Base-by-base conservation (phyloP, 2,329 filamentous ascomycete species). In the Parastagonospora nodorum region DNA sequence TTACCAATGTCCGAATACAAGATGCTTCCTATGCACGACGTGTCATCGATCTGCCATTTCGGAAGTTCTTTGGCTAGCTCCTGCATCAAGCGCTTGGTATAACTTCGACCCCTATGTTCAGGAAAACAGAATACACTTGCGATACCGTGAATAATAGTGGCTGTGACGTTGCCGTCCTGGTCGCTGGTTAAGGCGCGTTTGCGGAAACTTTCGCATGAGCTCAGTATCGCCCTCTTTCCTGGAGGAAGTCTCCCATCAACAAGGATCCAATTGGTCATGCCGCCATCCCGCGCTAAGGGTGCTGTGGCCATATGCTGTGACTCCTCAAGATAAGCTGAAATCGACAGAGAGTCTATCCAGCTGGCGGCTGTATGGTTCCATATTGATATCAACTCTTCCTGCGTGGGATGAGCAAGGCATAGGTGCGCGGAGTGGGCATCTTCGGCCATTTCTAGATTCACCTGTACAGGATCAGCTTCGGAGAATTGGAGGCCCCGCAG, bases 1-100 rank as follows among this genome's bases (percentile, higher is more conserved):
- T 89, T 90, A 12, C 92, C 89, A 56, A 93, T 90, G 64, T 94
- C 89, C 3, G 90, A 95, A 74, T 87, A 96, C 8, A 96, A 78
- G 6, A 93, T 83, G 1, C 88, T 92, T 70, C 91, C 92, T 4
- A 83, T 68, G 27, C 52, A 55, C 72, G 66, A 53, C 70, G 8
- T 4, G 3, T 15, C 28, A 10, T 36, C 41, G n/a, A 37, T 68
- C 56, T 83, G 78, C 78, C 80, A 83, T 2, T 69, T 78, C 49
- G 78, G 75, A 14, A 85, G 64, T 50, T 71, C 74, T 36, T 74
- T 71, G 4, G 80, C 84, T 33, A 92, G 68, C 56, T 91, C 84
- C 37, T 72, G 73, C 75, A 96, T 84, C 90, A 96, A 90, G 43
- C 85, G 80, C 44, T 81, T 82, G 0, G 89, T 89, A 70, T 95